These are phyloP conservation scores for Naegleria lovaniensis DNA, from an alignment of 208 protist species.

Conservation along the genomic window DNA sequence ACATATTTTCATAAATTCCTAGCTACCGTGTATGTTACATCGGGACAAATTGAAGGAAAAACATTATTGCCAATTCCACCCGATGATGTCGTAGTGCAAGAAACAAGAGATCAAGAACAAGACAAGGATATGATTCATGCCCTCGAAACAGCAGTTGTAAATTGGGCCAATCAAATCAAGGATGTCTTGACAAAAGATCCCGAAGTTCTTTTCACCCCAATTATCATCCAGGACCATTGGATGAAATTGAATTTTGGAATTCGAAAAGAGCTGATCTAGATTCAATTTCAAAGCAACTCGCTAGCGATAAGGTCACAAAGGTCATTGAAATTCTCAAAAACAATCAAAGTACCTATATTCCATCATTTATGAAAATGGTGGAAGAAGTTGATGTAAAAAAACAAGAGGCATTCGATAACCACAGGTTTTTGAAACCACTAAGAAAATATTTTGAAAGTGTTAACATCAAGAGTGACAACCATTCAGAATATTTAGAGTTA, in stretches of 20 bases:
- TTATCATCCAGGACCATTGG: conserved; percentile 74
- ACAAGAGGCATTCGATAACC: background rate
- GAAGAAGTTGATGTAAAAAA: conserved; percentile 43
- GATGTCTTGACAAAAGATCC: conserved; percentile 65
- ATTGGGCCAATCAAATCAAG: conserved; percentile 82
- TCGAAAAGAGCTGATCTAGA: conserved; percentile 82
- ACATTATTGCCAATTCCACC: conserved; percentile 82
- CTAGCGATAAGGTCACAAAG: conserved; percentile 75
- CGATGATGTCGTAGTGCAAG: background rate
- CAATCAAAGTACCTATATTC: conserved; percentile 74
- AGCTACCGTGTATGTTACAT: conserved; percentile 72
- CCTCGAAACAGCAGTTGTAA: conserved; percentile 78
- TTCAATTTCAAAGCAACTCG: conserved; percentile 82
- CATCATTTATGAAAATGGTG: conserved; percentile 72
- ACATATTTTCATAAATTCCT: conserved; percentile 74
- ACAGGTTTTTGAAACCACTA: conserved; percentile 13
- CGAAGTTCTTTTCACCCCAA: conserved; percentile 50
- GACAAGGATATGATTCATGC: conserved; percentile 72
- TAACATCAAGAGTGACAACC: background rate
- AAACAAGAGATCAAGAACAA: background rate
- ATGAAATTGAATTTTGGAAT: conserved; percentile 89
- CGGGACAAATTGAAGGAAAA: conserved; percentile 79
- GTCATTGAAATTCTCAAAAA: conserved; percentile 82
- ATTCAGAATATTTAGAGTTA: background rate
- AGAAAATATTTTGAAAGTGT: background rate